Conservation (phyloP, 768 basidiomycete species). For the Trametes maxima region DNA sequence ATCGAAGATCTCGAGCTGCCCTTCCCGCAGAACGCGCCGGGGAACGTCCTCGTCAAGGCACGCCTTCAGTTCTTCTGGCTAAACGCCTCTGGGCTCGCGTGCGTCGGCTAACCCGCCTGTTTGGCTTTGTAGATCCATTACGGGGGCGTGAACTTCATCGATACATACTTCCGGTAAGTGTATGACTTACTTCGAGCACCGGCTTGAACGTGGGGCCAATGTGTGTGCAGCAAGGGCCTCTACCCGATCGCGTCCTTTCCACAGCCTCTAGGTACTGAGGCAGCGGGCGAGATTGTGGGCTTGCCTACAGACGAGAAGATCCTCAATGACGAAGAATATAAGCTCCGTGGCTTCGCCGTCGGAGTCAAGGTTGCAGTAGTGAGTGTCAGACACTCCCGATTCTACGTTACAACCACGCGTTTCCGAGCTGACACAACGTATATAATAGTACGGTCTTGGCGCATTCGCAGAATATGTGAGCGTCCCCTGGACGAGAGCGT, state of each 20-base stretch:
- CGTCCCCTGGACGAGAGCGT: slow-evolving; percentile 59
- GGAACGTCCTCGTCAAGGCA: slow-evolving; percentile 59
- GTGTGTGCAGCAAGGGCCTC: slow-evolving; percentile 46
- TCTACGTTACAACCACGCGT: not conserved
- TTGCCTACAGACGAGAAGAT: slow-evolving; percentile 69
- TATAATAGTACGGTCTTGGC: slow-evolving; percentile 31
- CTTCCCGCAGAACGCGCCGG: slow-evolving; percentile 62
- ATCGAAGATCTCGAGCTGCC: slow-evolving; percentile 66
- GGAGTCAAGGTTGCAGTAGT: slow-evolving; percentile 75
- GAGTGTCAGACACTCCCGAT: slow-evolving; percentile 2
- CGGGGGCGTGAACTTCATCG: slow-evolving; percentile 85
- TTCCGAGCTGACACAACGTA: too few species aligned
- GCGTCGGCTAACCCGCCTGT: not conserved
- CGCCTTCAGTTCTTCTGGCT: not conserved
- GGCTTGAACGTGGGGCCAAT: not conserved
- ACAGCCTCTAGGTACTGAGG: slow-evolving; percentile 74
- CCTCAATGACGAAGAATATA: slow-evolving; percentile 60
- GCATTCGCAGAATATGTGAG: slow-evolving; percentile 73
- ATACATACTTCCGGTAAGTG: slow-evolving; percentile 74
- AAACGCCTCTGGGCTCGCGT: not conserved
- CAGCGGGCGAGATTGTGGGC: slow-evolving; percentile 71
- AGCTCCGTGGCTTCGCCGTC: slow-evolving; percentile 61
- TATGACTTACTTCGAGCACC: not conserved
- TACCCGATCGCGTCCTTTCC: slow-evolving; percentile 64
- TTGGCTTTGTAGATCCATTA: slow-evolving; percentile 59